A percentile compares a stretch with the other conserved stretches of the same genome.
Conservation (phyloP, 192 early-diverging fungal genomes). For the Paraglomus brasilianum region DNA sequence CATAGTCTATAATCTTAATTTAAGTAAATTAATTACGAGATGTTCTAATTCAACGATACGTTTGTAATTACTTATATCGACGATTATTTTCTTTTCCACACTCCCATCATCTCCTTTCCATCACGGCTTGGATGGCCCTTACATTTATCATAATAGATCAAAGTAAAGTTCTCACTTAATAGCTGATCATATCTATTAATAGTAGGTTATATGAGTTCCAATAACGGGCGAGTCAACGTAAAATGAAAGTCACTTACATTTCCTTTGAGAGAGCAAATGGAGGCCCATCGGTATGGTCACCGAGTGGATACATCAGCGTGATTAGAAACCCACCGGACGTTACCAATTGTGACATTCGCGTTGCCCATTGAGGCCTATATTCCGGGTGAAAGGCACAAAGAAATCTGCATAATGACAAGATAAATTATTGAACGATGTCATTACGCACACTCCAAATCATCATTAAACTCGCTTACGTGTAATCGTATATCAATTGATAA, state of each 20-base stretch:
- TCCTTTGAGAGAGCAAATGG: conserved; percentile 68
- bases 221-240: no score
- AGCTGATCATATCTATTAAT: not conserved
- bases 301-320: conserved; percentile 75
- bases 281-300: conserved; percentile 64
- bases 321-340: conserved; percentile 67
- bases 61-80: no score
- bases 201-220: not conserved
- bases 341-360: conserved; percentile 63
- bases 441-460: no score
- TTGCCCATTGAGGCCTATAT: conserved; percentile 64
- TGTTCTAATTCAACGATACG: no score
- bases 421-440: no score
- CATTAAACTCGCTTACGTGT: conserved; percentile 57
- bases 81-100: conserved; percentile 61
- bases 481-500: conserved; percentile 80
- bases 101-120: conserved; percentile 63
- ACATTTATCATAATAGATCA: not conserved
- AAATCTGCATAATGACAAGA: conserved; percentile 50
- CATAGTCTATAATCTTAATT: no score
- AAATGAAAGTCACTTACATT: conserved; percentile 65
- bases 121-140: conserved; percentile 48
- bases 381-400: conserved; percentile 72
- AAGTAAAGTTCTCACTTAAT: not conserved
- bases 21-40: no score